Base-by-base conservation (phyloP, 176 grass and related monocot genomes). In the Eleusine coracana region DNA sequence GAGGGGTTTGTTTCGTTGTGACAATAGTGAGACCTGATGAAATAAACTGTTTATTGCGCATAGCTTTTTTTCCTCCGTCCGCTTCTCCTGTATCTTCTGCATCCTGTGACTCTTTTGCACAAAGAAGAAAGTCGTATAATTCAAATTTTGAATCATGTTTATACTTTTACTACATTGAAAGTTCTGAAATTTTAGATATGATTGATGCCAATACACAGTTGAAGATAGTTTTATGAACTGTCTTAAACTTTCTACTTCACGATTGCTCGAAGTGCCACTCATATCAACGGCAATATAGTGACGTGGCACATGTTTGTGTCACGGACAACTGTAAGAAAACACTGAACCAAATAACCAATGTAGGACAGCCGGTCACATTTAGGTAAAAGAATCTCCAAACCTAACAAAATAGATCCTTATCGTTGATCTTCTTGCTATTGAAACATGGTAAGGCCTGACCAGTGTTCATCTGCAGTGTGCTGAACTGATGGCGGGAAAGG, bases 401-500 rank as follows among this genome's bases (percentile, higher is more conserved):
- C 10, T 20, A 58, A 42, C 15, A 58, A 21, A 13, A 12, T 10
- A 58, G 37, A 56, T 34, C 2, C 54, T 69, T 27, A 27, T 50
- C 62, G 23, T 25, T 13, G 60, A 9, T 25, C 58, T 29, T 10
- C 36, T 83, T 89, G 46, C 9, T 73, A 55, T 16, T 68, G 46
- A 81, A 27, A 83, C 7, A 70, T 9, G 83, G 10, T 39, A 73
- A 16, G 11, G 73, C 63, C 74, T 92, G 37, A 86, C 68, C 42
- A 52, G 80, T 45, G 78, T 85, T 87, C 41, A 59, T 83, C 86
- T 38, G 10, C 84, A 97, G 95, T 93, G 76, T 77, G 62, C 73
- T 80, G 82, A 98, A 86, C 64, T 98, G 75, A 70, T 84, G 88
- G 82, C 20, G 31, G 92, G 76, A 73, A 98, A 95, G 84, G 86